These are phyloP conservation scores for Mycena venus DNA, from an alignment of 768 basidiomycete genomes.

Conservation along the genomic window DNA sequence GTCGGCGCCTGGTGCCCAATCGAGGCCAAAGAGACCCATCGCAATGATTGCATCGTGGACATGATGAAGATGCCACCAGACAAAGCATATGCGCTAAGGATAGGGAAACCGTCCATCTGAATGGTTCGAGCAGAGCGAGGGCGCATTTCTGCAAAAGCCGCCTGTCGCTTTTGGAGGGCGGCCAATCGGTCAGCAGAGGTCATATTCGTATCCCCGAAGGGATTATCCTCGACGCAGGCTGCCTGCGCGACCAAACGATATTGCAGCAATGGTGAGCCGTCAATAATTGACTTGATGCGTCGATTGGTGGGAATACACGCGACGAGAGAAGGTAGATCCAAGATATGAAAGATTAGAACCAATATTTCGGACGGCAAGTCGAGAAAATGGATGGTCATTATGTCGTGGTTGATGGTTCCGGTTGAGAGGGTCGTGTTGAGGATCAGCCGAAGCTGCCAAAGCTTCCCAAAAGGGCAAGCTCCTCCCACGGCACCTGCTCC, in stretches of 20 bases:
- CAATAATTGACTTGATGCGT: slow-evolving; percentile 8
- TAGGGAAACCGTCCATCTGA: background rate
- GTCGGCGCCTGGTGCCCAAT: background rate
- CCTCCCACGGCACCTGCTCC: too few relatives aligned
- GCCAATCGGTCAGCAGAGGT: background rate
- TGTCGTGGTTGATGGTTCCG: too few relatives aligned
- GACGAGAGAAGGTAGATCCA: background rate
- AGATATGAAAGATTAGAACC: background rate
- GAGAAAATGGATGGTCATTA: background rate
- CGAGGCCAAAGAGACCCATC: background rate
- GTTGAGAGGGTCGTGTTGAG: too few relatives aligned
- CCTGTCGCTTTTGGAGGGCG: background rate
- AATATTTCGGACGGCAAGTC: slow-evolving; percentile 8
- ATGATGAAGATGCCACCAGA: slow-evolving; percentile 3
- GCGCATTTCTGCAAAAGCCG: background rate
- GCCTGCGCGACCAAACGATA: background rate
- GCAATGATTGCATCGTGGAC: background rate
- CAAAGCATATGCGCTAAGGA: background rate
- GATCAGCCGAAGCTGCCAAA: too few relatives aligned
- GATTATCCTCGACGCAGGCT: slow-evolving; percentile 12
- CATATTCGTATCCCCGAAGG: background rate
- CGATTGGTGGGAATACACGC: slow-evolving; percentile 10
- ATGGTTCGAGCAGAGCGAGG: background rate
- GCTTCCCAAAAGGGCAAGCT: too few relatives aligned
- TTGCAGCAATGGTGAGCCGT: slow-evolving; percentile 2